phyloP scores from a whole-genome alignment of 2,329 filamentous ascomycete genomes.

The Trichoderma simmonsii region DNA sequence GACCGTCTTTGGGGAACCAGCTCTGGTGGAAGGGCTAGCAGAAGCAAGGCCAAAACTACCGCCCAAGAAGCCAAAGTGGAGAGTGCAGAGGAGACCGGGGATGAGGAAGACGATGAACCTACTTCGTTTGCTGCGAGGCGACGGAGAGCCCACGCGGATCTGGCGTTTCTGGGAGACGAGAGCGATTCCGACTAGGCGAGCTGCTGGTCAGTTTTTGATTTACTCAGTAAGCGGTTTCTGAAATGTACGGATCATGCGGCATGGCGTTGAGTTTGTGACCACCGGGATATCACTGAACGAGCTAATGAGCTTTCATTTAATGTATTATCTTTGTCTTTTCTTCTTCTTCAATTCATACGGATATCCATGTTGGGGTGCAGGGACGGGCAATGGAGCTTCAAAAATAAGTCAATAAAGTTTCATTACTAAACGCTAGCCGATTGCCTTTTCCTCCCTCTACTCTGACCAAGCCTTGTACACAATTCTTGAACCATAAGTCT shows the following conservation, averaged over 20 bases:
- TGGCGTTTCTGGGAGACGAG: slow-evolving; percentile 67
- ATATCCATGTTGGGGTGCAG: neutral
- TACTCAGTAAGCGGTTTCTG: neutral
- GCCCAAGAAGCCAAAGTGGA: slow-evolving; percentile 27
- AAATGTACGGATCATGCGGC: neutral
- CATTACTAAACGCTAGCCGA: neutral
- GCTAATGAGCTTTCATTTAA: neutral
- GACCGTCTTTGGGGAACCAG: slow-evolving; percentile 70
- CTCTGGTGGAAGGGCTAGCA: slow-evolving; percentile 41
- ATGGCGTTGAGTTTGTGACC: neutral
- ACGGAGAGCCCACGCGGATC: slow-evolving; percentile 48
- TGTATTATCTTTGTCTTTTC: neutral
- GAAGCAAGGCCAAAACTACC: slow-evolving; percentile 33
- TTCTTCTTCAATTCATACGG: neutral
- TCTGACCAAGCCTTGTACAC: slow-evolving; percentile 85
- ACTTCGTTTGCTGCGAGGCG: slow-evolving; percentile 43
- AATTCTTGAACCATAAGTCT: slow-evolving; percentile 75
- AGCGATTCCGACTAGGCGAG: slow-evolving; percentile 58
- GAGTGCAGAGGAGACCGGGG: slow-evolving; percentile 31
- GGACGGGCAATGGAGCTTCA: neutral
- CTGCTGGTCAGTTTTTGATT: slow-evolving; percentile 9
- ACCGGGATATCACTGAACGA: neutral
- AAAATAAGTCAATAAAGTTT: neutral
- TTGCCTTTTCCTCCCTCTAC: slow-evolving; percentile 55
- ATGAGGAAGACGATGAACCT: slow-evolving; percentile 31